These are phyloP conservation scores for Cutaneotrichosporon arboriforme DNA, from an alignment of 1,284 basidiomycete genomes.

Conservation along the genomic window DNA sequence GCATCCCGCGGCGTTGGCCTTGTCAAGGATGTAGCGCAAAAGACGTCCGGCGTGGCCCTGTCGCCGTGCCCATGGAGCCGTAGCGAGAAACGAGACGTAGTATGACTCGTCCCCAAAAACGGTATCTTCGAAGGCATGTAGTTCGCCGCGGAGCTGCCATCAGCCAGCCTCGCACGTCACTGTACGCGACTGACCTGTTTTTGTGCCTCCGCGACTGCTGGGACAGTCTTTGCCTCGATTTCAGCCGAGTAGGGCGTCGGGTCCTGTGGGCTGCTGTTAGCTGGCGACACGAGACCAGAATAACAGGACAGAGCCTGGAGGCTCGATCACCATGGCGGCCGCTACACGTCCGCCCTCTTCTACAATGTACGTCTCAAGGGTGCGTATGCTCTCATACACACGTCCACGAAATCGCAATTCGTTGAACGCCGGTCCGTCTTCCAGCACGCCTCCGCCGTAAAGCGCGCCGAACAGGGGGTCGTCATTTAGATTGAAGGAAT, in stretches of 20 bases:
- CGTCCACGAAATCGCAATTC: background rate
- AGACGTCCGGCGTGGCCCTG: background rate
- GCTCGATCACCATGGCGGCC: background rate
- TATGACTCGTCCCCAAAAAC: constrained; percentile 1
- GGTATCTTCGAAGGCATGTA: constrained; percentile 1
- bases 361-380: background rate
- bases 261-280: background rate
- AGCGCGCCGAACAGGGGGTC: constrained; percentile 3
- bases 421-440: background rate
- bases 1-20: background rate
- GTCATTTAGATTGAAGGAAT: constrained; percentile 3
- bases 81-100: constrained; percentile 7
- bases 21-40: background rate
- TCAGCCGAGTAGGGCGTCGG: constrained; percentile 7
- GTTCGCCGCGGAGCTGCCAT: background rate
- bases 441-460: background rate
- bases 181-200: background rate
- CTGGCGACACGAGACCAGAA: background rate
- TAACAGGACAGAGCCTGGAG: background rate
- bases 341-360: background rate
- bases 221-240: background rate
- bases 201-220: background rate
- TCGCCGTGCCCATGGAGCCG: constrained; percentile 3
- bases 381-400: constrained; percentile 1
- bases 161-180: background rate